phyloP scores from a whole-genome alignment of 2,329 filamentous ascomycete species.

The Aspergillus caelatus region DNA sequence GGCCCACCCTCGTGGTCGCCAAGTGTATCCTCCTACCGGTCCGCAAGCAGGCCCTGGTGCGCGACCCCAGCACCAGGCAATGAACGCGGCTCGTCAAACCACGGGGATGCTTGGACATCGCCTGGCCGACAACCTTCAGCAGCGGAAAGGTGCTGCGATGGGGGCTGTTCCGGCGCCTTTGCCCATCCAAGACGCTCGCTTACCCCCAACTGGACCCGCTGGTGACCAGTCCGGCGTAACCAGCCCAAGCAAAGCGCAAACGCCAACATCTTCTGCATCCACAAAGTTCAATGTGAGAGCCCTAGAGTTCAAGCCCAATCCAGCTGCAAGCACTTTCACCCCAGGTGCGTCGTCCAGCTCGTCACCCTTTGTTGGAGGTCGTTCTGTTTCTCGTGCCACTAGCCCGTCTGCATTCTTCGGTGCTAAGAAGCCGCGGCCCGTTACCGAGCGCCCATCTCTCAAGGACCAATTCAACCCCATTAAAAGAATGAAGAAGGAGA shows the following conservation, averaged over 20 bases:
- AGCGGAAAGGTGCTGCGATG: conserved; percentile 50
- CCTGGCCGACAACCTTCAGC: conserved; percentile 55
- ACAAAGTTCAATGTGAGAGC: conserved; percentile 65
- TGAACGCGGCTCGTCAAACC: conserved; percentile 44
- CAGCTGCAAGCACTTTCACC: conserved; percentile 78
- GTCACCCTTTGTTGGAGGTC: conserved; percentile 60
- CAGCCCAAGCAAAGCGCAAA: conserved; percentile 51
- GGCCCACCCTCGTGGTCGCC: conserved; percentile 50
- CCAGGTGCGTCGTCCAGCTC: conserved; percentile 68
- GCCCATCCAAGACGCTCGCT: conserved; percentile 66
- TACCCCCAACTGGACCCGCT: conserved; percentile 74
- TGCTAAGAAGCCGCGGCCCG: conserved; percentile 70
- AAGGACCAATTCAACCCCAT: conserved; percentile 63
- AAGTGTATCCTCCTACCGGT: conserved; percentile 50
- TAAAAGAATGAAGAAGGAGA: conserved; percentile 71
- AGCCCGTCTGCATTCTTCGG: conserved; percentile 63
- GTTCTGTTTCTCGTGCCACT: conserved; percentile 49
- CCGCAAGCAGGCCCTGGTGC: conserved; percentile 47
- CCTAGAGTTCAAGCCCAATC: conserved; percentile 81
- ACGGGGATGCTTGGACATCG: conserved; percentile 54
- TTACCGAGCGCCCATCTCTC: conserved; percentile 57
- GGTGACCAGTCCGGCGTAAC: conserved; percentile 54
- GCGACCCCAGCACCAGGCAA: conserved; percentile 46
- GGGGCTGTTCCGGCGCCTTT: conserved; percentile 56
- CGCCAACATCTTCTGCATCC: conserved; percentile 56